phyloP scores from a whole-genome alignment of 192 early-diverging fungal genomes.

The Coemansia sp. region DNA sequence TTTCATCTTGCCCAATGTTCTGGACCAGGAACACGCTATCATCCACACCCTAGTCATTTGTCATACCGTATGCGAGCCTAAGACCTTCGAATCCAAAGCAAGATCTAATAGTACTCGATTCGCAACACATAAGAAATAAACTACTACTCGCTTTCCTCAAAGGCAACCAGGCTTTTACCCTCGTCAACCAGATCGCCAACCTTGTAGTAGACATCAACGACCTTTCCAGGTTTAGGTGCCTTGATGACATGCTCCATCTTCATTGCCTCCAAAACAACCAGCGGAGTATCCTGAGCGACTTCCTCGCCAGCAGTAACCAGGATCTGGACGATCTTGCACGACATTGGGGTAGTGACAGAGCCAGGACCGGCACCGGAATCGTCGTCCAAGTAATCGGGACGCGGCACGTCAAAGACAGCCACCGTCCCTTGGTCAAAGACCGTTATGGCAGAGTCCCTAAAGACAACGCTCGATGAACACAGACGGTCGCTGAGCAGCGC shows the following conservation, averaged over 20 bases:
- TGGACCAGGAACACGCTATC: constrained; percentile 48
- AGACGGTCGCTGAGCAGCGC: constrained; percentile 62
- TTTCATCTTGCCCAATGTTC: constrained; percentile 47
- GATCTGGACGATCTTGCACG: constrained; percentile 93
- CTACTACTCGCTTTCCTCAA: constrained; percentile 51
- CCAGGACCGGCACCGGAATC: constrained; percentile 56
- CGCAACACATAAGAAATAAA: background rate
- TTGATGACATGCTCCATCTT: constrained; percentile 98
- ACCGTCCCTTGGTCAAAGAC: constrained; percentile 61
- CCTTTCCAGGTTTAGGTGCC: constrained; percentile 69
- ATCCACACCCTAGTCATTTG: constrained; percentile 11
- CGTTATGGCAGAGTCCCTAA: constrained; percentile 56
- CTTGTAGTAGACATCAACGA: constrained; percentile 75
- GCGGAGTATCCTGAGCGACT: constrained; percentile 76
- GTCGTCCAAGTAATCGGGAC: constrained; percentile 57
- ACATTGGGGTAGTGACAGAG: constrained; percentile 90
- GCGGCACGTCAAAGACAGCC: constrained; percentile 55
- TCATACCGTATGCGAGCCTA: constrained; percentile 42
- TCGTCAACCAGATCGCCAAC: constrained; percentile 88
- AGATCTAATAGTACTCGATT: no score
- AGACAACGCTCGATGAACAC: constrained; percentile 64
- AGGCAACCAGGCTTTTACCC: constrained; percentile 76
- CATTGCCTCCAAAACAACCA: constrained; percentile 95
- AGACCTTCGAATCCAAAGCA: constrained; percentile 14
- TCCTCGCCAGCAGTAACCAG: constrained; percentile 70